Evolutionary conservation across 1,284 basidiomycete species (phyloP), one percentile per base, ranked within the genome.

Genomic region (Takashimella koratensis): DNA sequence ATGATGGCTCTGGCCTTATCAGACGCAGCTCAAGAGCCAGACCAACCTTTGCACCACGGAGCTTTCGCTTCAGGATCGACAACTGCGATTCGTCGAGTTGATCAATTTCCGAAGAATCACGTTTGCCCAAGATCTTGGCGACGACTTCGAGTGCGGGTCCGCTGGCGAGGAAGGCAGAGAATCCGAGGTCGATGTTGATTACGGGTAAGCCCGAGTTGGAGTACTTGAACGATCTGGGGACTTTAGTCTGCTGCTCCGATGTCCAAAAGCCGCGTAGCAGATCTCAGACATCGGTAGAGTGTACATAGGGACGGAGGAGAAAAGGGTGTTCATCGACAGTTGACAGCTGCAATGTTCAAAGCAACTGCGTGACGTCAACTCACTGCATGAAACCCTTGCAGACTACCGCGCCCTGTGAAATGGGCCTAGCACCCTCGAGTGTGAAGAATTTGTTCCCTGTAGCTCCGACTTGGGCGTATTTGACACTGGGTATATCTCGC

Each of bases 361-460:
- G 41, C n/a, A n/a, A n/a, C n/a, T n/a, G n/a, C n/a, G n/a, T n/a
- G n/a, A n/a, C n/a, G 12, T 40, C 19, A 22, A 55, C 67, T 54
- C 51, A 71, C 70, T 73, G 71, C 60, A 70, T 65, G 60, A 73
- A 74, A 12, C 72, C 72, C 45, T 66, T 65, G 56, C 66, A 70
- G 19, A 73, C 70, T 20, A 73, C 56, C 2, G 60, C 70, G 16
- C 70, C 72, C 45, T 67, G 61, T 23, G 66, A 53, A 39, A 73
- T 67, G 3, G 68, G 61, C 8, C 58, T 55, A 3, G 60, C 60
- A 4, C 62, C 67, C 3, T 62, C 58, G 39, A 68, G 51, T 25
- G 58, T 64, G 63, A 71, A 73, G 63, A 73, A 74, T 45, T 66
- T 66, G 47, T 68, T 68, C 16, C 70, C 70, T 2, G 66, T 58